Base-by-base conservation (phyloP, 108 stramenopile genomes). In the Craspedostauros australis region DNA sequence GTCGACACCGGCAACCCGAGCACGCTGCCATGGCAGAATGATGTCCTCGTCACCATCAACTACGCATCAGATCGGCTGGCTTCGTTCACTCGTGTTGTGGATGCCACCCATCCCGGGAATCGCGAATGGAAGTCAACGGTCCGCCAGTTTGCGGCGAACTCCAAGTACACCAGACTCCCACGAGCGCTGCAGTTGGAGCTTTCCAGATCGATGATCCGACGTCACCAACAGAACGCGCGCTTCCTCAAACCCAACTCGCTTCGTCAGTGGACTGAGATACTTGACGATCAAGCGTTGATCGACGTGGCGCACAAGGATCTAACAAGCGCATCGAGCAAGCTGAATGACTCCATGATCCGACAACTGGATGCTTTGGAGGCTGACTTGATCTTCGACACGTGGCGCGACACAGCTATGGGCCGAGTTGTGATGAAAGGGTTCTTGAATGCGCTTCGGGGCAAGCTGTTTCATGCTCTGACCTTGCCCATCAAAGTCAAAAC, bases 61-160 rank as follows among this genome's bases (percentile, higher is more conserved):
- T 68, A 61, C 24, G 29, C 54, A 30, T 57, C 74, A 9, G 34
- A 48, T 12, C 57, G 70, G 33, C 22, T 80, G 36, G 79, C 57
- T 12, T 64, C 59, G 1, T 80, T 66, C 43, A 27, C 55, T 0
- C 9, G 50, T 2, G 39, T 80, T 14, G 2, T 76, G 3, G 75
- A 76, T 22, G 33, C 62, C 29, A 46, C 57, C 5, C 79, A 80
- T 45, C 72, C 75, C 25, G 79, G 79, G 39, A 80, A 80, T 46
- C 33, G 21, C 3, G 19, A 28, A 15, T 71, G 62, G 59, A 74
- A 67, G 5, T 9, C 38, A 20, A 21, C 71, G 32, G 39, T 63
- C 2, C 31, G 55, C 2, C 26, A 25, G 2, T 55, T 47, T 30
- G 33, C 56, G 7, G 20, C n/a, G n/a, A n/a, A n/a, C n/a, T n/a